Base-by-base conservation (phyloP, 495 filamentous ascomycete species). In the Aspergillus biplanus region DNA sequence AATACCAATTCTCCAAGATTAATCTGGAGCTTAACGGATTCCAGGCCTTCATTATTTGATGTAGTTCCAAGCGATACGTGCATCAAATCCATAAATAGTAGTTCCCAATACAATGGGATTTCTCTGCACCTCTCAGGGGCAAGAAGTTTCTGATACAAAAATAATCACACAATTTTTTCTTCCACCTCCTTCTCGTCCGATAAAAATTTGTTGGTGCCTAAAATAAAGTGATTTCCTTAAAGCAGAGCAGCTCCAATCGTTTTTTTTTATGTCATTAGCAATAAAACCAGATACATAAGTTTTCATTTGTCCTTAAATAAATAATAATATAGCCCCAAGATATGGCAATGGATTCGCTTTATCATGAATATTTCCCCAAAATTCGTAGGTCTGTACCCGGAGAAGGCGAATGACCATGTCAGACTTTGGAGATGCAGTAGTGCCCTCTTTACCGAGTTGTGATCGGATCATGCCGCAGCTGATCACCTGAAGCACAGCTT, bases 391-490 rank as follows among this genome's bases (percentile, higher is more conserved):
- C n/a, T 9, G 39, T 12, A 11, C 47, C 16, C n/a, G 1, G 8
- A 50, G 13, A 16, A 16, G 11, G 33, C 44, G 49, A 62, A 49
- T 62, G 59, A 49, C 52, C 59, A 61, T 54, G 59, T 55, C 37
- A 61, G 59, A 61, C 59, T 34, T 31, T 9, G 35, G 33, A 59
- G 32, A 11, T 33, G 44, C 47, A 33, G 6, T 60, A 52, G 21
- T 27, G 21, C 21, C 21, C 21, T 27, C 21, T 60, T 52, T 52
- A n/a, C n/a, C n/a, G n/a, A 32, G 58, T 15, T 13, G 39, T 44
- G 1, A 34, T 33, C 47, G 33, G 49, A 52, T 42, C 50, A 55
- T 15, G 27, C 52, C 50, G 32, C 52, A 54, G 52, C 27, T 54
- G 52, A 54, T 54, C 33, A 56, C 35, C 59, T 62, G 52, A 55